Base-by-base conservation (phyloP, 176 grass and related monocot species). In the Phoenix roebelenii region DNA sequence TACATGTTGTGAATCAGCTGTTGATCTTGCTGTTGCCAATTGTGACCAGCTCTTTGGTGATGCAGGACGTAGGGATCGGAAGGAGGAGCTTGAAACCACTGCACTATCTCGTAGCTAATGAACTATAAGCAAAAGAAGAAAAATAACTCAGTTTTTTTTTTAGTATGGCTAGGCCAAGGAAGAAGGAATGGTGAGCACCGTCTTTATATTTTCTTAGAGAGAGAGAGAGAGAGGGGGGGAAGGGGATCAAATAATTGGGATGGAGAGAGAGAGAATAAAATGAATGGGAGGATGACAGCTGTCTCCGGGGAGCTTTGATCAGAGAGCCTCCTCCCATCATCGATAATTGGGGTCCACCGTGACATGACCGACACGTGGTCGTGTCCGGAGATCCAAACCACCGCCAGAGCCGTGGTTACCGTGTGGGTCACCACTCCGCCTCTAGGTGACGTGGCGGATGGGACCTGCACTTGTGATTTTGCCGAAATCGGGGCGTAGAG, bases 311-410 rank as follows among this genome's bases (percentile, higher is more conserved):
- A 17, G 2, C 15, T 12, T 54, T 23, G 73, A 57, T 68, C 22
- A 71, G 22, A 28, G 63, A 44, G 35, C 35, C 73, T 39, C 25
- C 26, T 12, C 59, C 54, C 60, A 65, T 69, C 79, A 66, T 71
- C 68, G 44, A 58, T 2, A 1, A 2, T 62, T 44, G 59, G 61
- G 70, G 51, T 54, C 79, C 73, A 62, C 73, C 24, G 18, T 65
- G 69, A 75, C 73, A 60, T 71, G 73, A 82, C 54, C 59, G 79
- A 63, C 79, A 71, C 78, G 78, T 81, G 78, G 78, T 32, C 60
- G 30, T 71, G 65, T 75, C 58, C 51, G 53, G 18, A 28, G 66
- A 19, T 14, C 7, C 32, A 35, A 9, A 10, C 7, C 7, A 35
- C 32, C 7, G 32, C 3, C 26, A 35, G 5, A 35, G 32, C 1